phyloP scores from a whole-genome alignment of 2,329 filamentous ascomycete species.

The Cladophialophora carrionii region DNA sequence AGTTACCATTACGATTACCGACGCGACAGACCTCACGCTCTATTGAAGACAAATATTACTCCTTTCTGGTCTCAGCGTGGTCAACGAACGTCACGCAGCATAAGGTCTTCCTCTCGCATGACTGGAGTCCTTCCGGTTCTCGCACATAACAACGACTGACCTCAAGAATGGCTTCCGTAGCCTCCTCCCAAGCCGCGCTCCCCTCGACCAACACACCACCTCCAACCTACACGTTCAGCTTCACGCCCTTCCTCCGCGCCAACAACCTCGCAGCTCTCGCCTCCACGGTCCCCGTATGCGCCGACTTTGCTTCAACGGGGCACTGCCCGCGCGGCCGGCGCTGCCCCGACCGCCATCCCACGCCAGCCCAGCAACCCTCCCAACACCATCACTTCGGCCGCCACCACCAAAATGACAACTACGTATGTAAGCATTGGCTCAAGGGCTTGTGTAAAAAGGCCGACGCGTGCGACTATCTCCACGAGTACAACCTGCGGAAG shows the following conservation, averaged over 20 bases:
- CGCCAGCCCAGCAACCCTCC: conserved; percentile 48
- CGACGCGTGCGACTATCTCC: conserved; percentile 93
- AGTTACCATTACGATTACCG: conserved; percentile 6
- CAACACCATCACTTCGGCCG: conserved; percentile 40
- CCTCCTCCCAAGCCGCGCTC: conserved; percentile 12
- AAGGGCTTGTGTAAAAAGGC: conserved; percentile 97
- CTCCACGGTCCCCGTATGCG: conserved; percentile 78
- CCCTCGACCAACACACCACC: conserved; percentile 41
- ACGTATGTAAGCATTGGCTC: conserved; percentile 99
- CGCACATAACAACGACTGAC: background rate
- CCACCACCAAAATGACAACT: conserved; percentile 47
- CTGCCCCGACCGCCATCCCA: conserved; percentile 81
- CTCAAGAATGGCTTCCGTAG: conserved; percentile 28
- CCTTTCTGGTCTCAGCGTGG: too few species aligned
- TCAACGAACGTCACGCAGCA: background rate
- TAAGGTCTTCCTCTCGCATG: background rate
- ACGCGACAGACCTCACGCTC: background rate
- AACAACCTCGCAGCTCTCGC: conserved; percentile 85
- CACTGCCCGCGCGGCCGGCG: conserved; percentile 82
- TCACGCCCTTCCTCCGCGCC: conserved; percentile 79
- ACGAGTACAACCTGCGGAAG: conserved; percentile 97
- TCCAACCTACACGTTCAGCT: conserved; percentile 72
- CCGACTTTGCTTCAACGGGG: conserved; percentile 74
- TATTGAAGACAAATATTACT: background rate
- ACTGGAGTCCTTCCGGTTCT: background rate